These are phyloP conservation scores for Apiotrichum veenhuisii DNA, from an alignment of 1,284 basidiomycete species.

Conservation along the genomic window DNA sequence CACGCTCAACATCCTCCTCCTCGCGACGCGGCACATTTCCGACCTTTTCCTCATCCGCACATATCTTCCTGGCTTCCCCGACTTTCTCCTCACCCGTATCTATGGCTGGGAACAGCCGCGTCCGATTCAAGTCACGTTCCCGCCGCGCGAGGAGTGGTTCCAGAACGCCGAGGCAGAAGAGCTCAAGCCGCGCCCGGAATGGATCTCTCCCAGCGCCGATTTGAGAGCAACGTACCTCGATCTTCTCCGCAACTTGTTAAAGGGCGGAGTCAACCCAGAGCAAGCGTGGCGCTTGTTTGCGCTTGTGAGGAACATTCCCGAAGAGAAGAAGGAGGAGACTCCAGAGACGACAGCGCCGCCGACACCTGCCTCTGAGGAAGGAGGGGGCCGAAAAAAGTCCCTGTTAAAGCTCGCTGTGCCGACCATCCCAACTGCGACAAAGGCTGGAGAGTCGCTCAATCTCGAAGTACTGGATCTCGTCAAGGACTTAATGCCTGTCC, in stretches of 20 bases:
- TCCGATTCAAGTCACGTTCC: slow-evolving; percentile 37
- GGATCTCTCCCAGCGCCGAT: slow-evolving; percentile 20
- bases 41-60: slow-evolving; percentile 31
- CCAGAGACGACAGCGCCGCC: neutral
- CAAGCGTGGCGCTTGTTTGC: slow-evolving; percentile 42
- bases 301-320: slow-evolving; percentile 29
- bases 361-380: neutral
- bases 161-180: slow-evolving; percentile 19
- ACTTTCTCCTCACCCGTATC: slow-evolving; percentile 34
- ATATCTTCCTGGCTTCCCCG: slow-evolving; percentile 31
- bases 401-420: neutral
- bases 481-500: slow-evolving; percentile 35
- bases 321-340: slow-evolving; percentile 2
- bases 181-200: slow-evolving; percentile 14
- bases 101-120: slow-evolving; percentile 31
- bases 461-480: slow-evolving; percentile 43
- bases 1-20: slow-evolving; percentile 26
- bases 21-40: slow-evolving; percentile 9
- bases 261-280: slow-evolving; percentile 34
- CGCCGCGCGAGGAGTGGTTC: slow-evolving; percentile 33
- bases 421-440: neutral
- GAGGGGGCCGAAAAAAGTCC: neutral
- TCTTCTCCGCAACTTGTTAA: slow-evolving; percentile 33
- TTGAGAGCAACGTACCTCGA: slow-evolving; percentile 33
- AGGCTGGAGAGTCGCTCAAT: slow-evolving; percentile 23